phyloP scores from a whole-genome alignment of 164 flowering plant genomes.

The Annona squamosa region DNA sequence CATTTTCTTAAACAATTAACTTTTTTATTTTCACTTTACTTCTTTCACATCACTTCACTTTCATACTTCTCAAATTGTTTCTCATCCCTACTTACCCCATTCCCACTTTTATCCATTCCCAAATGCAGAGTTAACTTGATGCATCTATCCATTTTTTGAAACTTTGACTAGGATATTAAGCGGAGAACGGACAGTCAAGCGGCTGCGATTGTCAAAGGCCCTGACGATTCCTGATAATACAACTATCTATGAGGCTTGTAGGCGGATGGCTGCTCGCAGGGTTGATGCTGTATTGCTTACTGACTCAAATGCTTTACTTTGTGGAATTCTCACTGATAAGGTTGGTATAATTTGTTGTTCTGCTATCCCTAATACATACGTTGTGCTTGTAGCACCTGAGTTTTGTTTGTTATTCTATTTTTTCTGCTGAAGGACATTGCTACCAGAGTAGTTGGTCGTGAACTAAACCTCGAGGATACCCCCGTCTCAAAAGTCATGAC shows the following conservation, averaged over 20 bases:
- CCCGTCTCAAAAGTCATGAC: conserved; percentile 98
- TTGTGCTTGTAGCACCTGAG: neutral
- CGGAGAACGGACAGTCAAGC: conserved; percentile 95
- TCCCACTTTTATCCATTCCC: neutral
- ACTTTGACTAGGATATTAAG: conserved; percentile 44
- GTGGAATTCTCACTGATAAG: conserved; percentile 98
- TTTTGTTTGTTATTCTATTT: neutral
- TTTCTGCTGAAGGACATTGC: conserved; percentile 72
- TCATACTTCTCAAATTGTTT: neutral
- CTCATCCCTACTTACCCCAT: neutral
- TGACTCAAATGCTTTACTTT: conserved; percentile 91
- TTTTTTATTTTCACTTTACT: no score
- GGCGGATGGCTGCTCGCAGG: conserved; percentile 89
- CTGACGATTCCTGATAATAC: conserved; percentile 88
- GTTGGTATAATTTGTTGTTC: conserved; percentile 21
- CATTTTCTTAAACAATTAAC: no score
- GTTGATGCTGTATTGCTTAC: conserved; percentile 93
- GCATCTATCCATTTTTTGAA: conserved; percentile 2
- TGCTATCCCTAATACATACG: neutral
- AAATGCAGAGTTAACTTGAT: neutral
- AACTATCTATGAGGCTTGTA: conserved; percentile 74
- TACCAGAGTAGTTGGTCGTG: conserved; percentile 76
- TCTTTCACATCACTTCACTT: neutral
- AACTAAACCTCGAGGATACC: conserved; percentile 72
- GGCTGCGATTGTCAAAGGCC: conserved; percentile 83